Evolutionary conservation across 1,284 basidiomycete species (phyloP), one percentile per base, ranked within the genome.

Genomic region (Tremellales sp.): DNA sequence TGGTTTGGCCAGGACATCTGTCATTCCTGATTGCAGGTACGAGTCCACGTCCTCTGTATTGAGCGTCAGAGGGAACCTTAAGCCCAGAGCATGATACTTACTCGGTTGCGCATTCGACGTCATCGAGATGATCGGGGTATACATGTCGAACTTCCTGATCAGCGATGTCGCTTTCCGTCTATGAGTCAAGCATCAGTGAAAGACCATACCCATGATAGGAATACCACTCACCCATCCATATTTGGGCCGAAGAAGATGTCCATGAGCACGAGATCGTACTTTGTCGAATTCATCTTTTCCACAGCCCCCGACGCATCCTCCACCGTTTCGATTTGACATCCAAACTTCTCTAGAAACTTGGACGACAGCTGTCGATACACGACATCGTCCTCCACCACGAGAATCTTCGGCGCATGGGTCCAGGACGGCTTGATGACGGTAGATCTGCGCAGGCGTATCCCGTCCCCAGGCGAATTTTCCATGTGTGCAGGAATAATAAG

Each of bases 71-170:
- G 13, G 5, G 12, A 9, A 19, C 12, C 5, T 8, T 16, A 45
- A 36, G 21, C 26, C 18, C 14, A 41, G 18, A 43, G 8, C 21
- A 10, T 4, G 14, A 1, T 1, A 66, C 66, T 61, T 43, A 70
- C 67, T 63, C 18, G 92, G 91, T 57, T 87, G 86, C 43, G 87
- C 89, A 70, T 94, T 95, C 64, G 84, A 86, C 45, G 91, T 95
- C 91, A 97, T 95, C 13, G 87, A 92, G 61, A 97, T 95, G 69
- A 95, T 95, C 2, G 93, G 93, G 39, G 93, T 97, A 43, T 61
- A 66, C 26, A 58, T 83, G 74, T 97, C 92, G 64, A 97, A 97
- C 74, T 92, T 87, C 13, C 93, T 79, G 60, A 97, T 97, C 58
- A 97, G 73, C 44, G 85, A 89, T 34, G 93, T 97, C 8, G 94